These are phyloP conservation scores for Euphorbia lathyris DNA, from an alignment of 345 rosid genomes.

Conservation along the genomic window DNA sequence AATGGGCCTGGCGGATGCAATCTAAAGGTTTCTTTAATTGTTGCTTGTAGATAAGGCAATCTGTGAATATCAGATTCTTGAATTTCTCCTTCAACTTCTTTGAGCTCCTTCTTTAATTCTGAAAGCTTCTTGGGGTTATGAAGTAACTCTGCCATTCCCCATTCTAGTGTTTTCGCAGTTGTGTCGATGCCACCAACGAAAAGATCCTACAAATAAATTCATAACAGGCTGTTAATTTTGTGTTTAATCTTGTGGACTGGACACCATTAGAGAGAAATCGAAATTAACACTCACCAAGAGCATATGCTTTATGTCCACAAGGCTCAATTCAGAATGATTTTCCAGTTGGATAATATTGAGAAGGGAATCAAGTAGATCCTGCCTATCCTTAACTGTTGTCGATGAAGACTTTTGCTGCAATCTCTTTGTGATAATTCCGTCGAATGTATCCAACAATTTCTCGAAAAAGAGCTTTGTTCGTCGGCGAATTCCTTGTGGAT, in stretches of 20 bases:
- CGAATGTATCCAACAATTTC: slow-evolving; percentile 20
- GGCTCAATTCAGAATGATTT: slow-evolving; percentile 1
- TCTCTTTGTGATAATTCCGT: slow-evolving; percentile 25
- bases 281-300: slow-evolving; percentile 24
- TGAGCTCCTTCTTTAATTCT: slow-evolving; percentile 28
- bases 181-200: slow-evolving; percentile 47
- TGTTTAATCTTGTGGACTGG: not conserved
- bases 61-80: slow-evolving; percentile 31
- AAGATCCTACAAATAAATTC: slow-evolving; percentile 27
- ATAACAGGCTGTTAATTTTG: not conserved
- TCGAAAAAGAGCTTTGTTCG: slow-evolving; percentile 7
- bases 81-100: slow-evolving; percentile 19
- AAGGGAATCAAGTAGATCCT: slow-evolving; percentile 39
- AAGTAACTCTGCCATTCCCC: slow-evolving; percentile 26
- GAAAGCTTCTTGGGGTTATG: not conserved
- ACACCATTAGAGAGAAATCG: not conserved
- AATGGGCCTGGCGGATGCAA: slow-evolving; percentile 5
- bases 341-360: slow-evolving; percentile 24
- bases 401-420: slow-evolving; percentile 16
- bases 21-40: not conserved
- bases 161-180: slow-evolving; percentile 26
- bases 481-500: slow-evolving; percentile 34
- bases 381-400: not conserved
- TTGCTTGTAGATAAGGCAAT: slow-evolving; percentile 7
- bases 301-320: slow-evolving; percentile 24